Base-by-base conservation (phyloP, 176 grass and related monocot genomes). In the Guadua angustifolia region DNA sequence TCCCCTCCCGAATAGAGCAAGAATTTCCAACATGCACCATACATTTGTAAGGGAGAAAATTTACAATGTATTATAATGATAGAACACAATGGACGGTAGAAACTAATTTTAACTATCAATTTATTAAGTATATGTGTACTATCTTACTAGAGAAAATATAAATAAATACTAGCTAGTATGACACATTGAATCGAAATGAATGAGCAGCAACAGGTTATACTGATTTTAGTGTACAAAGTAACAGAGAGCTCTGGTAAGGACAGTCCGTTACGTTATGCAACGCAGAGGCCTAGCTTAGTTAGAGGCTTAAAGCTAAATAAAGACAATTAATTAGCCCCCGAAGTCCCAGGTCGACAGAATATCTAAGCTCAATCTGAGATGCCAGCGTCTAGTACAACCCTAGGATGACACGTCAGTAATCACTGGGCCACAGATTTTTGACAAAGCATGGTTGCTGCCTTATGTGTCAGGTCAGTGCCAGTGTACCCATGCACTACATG, bases 341-440 rank as follows among this genome's bases (percentile, higher is more conserved):
- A 45, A 79, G 19, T 52, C 12, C n/a, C 12, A n/a, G 22, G 68
- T 82, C 67, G 58, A 72, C 81, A 39, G 40, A 49, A 9, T 47
- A 83, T 74, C 56, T 83, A 39, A 63, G 57, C 56, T 64, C 42
- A 15, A 17, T 72, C 43, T 25, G 32, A 24, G 2, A 60, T 83
- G 70, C 66, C 81, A 42, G 56, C 36, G 69, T 40, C 40, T n/a
- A 47, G 61, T 26, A 26, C 66, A 69, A 10, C 5, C 10, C 29
- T 29, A 29, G 29, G 29, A 29, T 29, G 52, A 21, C 67, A 58
- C 60, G 68, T 61, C 80, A 49, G 50, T 29, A 70, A 8, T 14
- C 35, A 66, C 19, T 7, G n/a, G 66, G 16, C 65, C n/a, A 24
- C 38, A 7, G 68, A 6, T 32, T 14, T 64, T 6, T 29, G 46